Conservation (phyloP, 208 protist genomes). For the Strigomonas culicis region DNA sequence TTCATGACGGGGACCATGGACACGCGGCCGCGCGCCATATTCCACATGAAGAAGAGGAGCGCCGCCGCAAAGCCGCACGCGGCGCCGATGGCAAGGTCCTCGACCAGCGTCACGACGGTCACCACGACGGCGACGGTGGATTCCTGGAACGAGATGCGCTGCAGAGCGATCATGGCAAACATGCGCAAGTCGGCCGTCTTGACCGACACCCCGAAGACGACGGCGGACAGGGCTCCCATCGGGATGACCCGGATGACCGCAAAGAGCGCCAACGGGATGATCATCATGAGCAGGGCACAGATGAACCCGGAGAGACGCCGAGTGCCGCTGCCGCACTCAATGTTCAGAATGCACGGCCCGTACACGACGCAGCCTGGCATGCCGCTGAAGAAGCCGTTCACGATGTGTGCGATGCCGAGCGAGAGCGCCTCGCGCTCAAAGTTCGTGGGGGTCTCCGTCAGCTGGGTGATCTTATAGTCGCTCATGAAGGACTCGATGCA, state of each 20-base stretch:
- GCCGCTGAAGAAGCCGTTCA: conserved; percentile 55
- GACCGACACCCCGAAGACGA: conserved; percentile 45
- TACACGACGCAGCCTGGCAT: conserved; percentile 51
- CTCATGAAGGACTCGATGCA: conserved; percentile 52
- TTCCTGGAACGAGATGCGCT: conserved; percentile 53
- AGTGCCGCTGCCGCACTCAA: conserved; percentile 43
- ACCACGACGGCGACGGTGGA: conserved; percentile 48
- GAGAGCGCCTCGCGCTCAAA: conserved; percentile 48
- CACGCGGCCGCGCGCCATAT: conserved; percentile 38
- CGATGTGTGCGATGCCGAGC: conserved; percentile 40
- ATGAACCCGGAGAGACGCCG: conserved; percentile 40
- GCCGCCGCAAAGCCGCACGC: conserved; percentile 38
- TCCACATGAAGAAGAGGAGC: conserved; percentile 58
- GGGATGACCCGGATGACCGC: conserved; percentile 46
- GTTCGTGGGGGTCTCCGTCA: conserved; percentile 51
- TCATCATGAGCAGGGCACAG: conserved; percentile 45
- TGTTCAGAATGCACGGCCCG: conserved; percentile 51
- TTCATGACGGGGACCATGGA: conserved; percentile 24
- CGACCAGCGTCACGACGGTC: conserved; percentile 45
- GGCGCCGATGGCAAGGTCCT: conserved; percentile 46
- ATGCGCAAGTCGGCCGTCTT: conserved; percentile 57
- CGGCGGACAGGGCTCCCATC: conserved; percentile 43
- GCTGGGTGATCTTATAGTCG: conserved; percentile 47
- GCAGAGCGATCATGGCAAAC: conserved; percentile 51
- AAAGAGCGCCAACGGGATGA: conserved; percentile 43